Evolutionary conservation across 495 filamentous ascomycete species (phyloP).

Genomic region (Xylaria flabelliformis): DNA sequence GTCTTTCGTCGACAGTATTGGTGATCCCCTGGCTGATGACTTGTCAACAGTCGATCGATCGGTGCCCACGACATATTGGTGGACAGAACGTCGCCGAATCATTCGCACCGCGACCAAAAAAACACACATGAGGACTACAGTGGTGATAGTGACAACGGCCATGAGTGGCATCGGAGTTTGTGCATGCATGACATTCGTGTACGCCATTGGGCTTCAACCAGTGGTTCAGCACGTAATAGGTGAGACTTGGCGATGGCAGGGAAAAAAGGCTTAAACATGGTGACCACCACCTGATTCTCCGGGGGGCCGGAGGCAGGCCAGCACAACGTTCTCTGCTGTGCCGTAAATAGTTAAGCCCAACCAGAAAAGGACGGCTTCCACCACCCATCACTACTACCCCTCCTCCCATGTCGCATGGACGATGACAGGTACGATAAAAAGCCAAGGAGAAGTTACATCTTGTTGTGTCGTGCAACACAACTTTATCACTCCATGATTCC

Average conservation of each 20-base stretch:
- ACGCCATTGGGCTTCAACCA: not conserved
- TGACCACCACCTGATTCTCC: not conserved
- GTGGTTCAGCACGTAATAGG: not conserved
- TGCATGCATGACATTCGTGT: not conserved
- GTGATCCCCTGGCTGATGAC: not conserved
- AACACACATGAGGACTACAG: not conserved
- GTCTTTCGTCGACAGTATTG: not conserved
- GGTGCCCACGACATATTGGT: not conserved
- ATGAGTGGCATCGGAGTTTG: not conserved
- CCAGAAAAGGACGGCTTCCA: not conserved
- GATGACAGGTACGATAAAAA: constrained; percentile 10
- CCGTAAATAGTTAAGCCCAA: not conserved
- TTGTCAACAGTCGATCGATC: not conserved
- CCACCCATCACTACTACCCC: not conserved
- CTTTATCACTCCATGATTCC: not conserved
- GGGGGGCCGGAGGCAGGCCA: no score
- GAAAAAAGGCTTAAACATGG: not conserved
- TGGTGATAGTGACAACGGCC: not conserved
- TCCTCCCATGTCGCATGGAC: not conserved
- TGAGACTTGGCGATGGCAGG: not conserved
- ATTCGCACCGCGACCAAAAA: not conserved
- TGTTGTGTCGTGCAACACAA: not conserved
- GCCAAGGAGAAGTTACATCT: not conserved
- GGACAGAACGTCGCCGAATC: not conserved
- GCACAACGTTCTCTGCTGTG: no score